These are phyloP conservation scores for Zalaria sp. DNA, from an alignment of 2,329 filamentous ascomycete species.

Conservation along the genomic window DNA sequence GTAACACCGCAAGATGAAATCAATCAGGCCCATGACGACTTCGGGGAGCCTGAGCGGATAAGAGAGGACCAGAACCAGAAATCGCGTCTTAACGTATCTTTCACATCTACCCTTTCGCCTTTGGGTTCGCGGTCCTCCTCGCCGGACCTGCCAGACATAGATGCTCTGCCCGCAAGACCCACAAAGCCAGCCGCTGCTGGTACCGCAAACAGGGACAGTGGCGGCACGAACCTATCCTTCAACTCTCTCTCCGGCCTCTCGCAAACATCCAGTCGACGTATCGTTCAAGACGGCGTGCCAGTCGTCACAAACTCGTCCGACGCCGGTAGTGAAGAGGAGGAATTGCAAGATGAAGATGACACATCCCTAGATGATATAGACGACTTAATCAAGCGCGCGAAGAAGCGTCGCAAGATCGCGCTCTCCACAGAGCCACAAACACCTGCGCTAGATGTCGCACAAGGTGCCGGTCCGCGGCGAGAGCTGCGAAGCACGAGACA, in stretches of 20 bases:
- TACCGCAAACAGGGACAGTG: conserved; percentile 6
- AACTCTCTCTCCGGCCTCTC: conserved; percentile 13
- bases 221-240: conserved; percentile 18
- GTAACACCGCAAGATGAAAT: too few relatives aligned
- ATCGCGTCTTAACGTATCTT: too few relatives aligned
- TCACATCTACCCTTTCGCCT: too few relatives aligned
- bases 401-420: conserved; percentile 10
- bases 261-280: conserved; percentile 30
- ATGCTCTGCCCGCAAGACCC: conserved; percentile 2
- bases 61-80: too few relatives aligned
- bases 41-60: too few relatives aligned
- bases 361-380: conserved; percentile 18
- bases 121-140: too few relatives aligned
- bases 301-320: conserved; percentile 31
- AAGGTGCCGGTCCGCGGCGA: conserved; percentile 8
- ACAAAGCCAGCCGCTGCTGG: conserved; percentile 1
- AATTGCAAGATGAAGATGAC: conserved; percentile 7
- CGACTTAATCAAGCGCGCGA: conserved; percentile 16
- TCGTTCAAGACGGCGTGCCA: conserved; percentile 40
- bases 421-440: conserved; percentile 2
- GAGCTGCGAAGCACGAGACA: conserved; percentile 3
- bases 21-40: too few relatives aligned
- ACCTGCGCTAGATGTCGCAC: neutral
- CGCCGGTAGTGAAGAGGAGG: conserved; percentile 11
- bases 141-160: neutral